Evolutionary conservation across 345 rosid species (phyloP).

Genomic region (Ailanthus altissimus): DNA sequence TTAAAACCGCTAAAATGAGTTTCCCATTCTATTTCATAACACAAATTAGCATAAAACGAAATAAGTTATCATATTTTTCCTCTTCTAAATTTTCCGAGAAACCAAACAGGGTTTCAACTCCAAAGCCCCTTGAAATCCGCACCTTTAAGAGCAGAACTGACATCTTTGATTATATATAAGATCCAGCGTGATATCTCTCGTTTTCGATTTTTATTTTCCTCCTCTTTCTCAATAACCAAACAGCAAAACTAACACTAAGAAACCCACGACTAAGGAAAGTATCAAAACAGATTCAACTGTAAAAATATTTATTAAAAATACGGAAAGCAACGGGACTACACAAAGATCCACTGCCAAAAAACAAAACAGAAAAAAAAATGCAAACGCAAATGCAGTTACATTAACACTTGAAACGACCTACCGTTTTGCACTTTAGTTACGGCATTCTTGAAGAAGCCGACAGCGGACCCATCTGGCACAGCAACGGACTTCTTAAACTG

Average conservation of each 20-base stretch:
- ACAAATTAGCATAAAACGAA: neutral
- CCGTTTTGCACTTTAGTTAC: constrained; percentile 79
- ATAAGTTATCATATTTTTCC: neutral
- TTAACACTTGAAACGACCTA: constrained; percentile 18
- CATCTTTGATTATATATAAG: neutral
- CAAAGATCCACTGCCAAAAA: constrained; percentile 4
- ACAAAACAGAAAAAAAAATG: neutral
- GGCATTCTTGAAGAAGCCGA: constrained; percentile 77
- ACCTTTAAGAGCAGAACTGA: neutral
- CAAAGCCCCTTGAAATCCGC: neutral
- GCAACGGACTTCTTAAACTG: constrained; percentile 54
- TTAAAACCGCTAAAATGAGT: neutral
- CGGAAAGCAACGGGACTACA: neutral
- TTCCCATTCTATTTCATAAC: neutral
- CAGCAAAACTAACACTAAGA: constrained; percentile 6
- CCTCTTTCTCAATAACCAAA: constrained; percentile 9
- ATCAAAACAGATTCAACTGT: too few species aligned
- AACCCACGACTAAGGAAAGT: neutral
- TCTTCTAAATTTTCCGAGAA: neutral
- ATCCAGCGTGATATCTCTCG: neutral
- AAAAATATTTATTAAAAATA: neutral
- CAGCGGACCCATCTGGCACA: constrained; percentile 43
- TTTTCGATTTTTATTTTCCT: neutral
- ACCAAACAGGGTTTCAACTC: neutral
- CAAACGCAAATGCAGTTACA: neutral